Base-by-base conservation (phyloP, 768 basidiomycete species). In the Phylloporus sp. region DNA sequence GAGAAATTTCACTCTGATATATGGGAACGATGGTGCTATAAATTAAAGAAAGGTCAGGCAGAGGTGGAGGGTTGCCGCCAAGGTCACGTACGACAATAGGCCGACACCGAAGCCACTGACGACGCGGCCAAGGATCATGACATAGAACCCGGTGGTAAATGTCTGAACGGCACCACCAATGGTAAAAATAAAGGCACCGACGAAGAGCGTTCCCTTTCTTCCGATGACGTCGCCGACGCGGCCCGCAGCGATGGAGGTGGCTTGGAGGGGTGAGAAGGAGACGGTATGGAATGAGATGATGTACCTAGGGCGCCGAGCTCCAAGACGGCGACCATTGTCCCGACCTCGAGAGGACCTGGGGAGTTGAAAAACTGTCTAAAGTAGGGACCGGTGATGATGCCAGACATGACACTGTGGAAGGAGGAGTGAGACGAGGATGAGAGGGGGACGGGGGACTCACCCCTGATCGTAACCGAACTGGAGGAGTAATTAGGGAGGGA, bases 291-390 rank as follows among this genome's bases (percentile, higher is more conserved):
- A 34, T 17, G n/a, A 22, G 28, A 27, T 11, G 42, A 70, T 82
- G 34, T 60, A 90, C 91, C 76, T 64, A 96, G 84, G 31, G 93
- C 93, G 35, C 93, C 93, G 28, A 97, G 77, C 67, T 97, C 92
- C 27, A 95, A 71, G 6, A 94, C 84, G n/a, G 93, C 90, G 32
- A 96, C 92, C 86, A 97, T 92, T 17, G 89, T 90, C n/a, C 91
- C 93, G 20, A 92, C 66, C 58, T 86, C 79, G 40, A 86, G 68
- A 0, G 85, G 73, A 14, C 77, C 76, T 15, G 91, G 93, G 17
- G 82, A 76, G 49, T 87, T 71, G 72, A 97, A 94, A 69, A 79
- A 94, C 44, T 82, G 78, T 54, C 74, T 79, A 68, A 91, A 90
- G 65, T 90, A 77, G 18, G 85, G 85, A 0, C 86, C 86, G 22